Evolutionary conservation across 768 basidiomycete genomes (phyloP), one percentile per base, ranked within the genome.

Genomic region (Suillus plorans): DNA sequence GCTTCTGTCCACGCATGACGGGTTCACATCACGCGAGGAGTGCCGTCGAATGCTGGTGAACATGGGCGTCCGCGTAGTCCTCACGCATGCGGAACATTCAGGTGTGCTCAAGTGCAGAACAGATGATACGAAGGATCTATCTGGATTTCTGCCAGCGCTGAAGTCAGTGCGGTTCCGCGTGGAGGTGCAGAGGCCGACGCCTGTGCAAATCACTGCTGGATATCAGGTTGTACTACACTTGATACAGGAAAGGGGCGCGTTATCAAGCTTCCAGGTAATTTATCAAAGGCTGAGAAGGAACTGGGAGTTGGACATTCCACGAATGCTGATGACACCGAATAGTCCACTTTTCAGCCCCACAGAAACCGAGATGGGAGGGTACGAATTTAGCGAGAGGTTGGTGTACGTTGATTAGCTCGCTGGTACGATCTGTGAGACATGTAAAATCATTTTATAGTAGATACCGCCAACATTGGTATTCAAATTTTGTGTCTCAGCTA

Each of bases 231-330:
- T 81, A 44, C 75, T 97, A 68, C 80, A 84, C n/a, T 73, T 97
- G 60, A 81, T 92, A 16, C 89, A 92, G 68, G 95, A 97, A 80
- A 95, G 89, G 75, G 97, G 97, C 5, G 89, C 95, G 20, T 80
- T 87, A 50, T 92, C 92, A 28, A 89, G 85, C 36, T 94, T 97
- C 80, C 91, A 88, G 76, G 82, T 85, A 60, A 80, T 94, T 36
- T 92, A 86, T 73, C 85, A 81, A 65, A 82, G 86, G 49, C 74
- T 97, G 63, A 81, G 83, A 66, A 79, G 82, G 37, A 83, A 86
- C 25, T 97, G 94, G 95, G 85, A 85, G 58, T 71, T 91, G 70
- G 88, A 89, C 64, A 72, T 74, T 36, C 71, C 79, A 39, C 69
- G 68, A 37, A 55, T 68, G 63, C 52, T 57, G 42, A 56, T 55